Percentiles rank a stretch among this genome's conserved stretches.
These are phyloP conservation scores for Adansonia digitata DNA, from an alignment of 345 rosid species.

Conservation along the genomic window DNA sequence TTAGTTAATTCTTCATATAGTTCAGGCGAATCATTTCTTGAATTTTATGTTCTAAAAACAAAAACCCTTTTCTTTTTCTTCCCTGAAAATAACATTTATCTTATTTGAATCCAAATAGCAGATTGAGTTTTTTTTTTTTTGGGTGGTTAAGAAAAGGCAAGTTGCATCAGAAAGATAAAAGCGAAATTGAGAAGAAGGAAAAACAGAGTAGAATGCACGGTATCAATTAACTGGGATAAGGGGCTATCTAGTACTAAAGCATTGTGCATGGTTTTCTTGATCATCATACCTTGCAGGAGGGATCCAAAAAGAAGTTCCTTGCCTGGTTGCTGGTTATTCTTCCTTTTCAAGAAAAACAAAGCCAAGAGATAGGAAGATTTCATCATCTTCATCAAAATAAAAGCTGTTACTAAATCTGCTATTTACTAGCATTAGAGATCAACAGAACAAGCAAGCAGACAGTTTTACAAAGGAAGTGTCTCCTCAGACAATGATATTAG, in stretches of 20 bases:
- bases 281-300: too few relatives aligned
- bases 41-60: too few relatives aligned
- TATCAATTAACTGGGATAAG: too few relatives aligned
- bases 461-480: neutral
- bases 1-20: too few relatives aligned
- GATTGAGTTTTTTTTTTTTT: neutral
- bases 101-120: neutral
- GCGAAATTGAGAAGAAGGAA: neutral
- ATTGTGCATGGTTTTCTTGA: too few relatives aligned
- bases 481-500: neutral
- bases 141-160: neutral
- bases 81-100: neutral
- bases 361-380: conserved; percentile 8
- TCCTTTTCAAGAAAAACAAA: conserved; percentile 17
- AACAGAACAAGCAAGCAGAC: neutral
- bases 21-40: too few relatives aligned
- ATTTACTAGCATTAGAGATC: neutral
- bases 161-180: neutral
- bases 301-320: conserved; percentile 2
- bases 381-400: neutral
- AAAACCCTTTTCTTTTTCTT: too few relatives aligned
- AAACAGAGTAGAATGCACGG: neutral
- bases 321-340: conserved; percentile 35
- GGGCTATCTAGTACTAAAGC: conserved; percentile 5
- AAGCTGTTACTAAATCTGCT: neutral